A percentile compares a stretch with the other conserved stretches of the same genome.
Conservation (phyloP, 768 basidiomycete genomes). For the Serpula lacrymans region DNA sequence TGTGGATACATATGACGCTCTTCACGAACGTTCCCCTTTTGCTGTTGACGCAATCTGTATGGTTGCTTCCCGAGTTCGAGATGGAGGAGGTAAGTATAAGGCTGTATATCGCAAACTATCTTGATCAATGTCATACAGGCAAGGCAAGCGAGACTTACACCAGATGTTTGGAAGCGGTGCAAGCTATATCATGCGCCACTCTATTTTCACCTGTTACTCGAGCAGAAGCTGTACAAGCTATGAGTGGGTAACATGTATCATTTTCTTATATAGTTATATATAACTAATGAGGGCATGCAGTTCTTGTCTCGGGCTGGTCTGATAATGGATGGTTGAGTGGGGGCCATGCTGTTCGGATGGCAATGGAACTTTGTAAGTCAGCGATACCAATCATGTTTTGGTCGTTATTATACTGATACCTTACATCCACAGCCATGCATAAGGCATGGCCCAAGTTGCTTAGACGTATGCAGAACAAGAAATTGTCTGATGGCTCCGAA, state of each 20-base stretch:
- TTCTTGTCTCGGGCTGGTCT: constrained; percentile 91
- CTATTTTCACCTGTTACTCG: constrained; percentile 84
- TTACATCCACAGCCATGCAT: constrained; percentile 63
- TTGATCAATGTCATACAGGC: constrained; percentile 38
- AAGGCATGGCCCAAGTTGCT: constrained; percentile 85
- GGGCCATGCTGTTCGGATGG: constrained; percentile 96
- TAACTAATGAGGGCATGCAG: constrained; percentile 33
- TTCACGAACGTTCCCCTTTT: constrained; percentile 90
- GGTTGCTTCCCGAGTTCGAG: constrained; percentile 87
- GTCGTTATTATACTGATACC: constrained; percentile 1
- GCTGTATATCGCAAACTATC: not conserved
- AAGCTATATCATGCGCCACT: constrained; percentile 78
- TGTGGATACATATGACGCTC: constrained; percentile 80
- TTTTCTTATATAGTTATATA: not conserved
- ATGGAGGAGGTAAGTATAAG: constrained; percentile 70
- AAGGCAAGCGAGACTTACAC: constrained; percentile 70
- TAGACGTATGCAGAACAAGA: constrained; percentile 68
- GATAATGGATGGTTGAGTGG: constrained; percentile 95
- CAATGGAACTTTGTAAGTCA: constrained; percentile 81
- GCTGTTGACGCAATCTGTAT: constrained; percentile 91
- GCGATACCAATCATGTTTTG: not conserved
- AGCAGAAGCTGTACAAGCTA: constrained; percentile 88
- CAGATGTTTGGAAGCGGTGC: constrained; percentile 80
- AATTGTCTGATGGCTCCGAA: constrained; percentile 41
- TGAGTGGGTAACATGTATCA: constrained; percentile 65